phyloP scores from a whole-genome alignment of 2,329 filamentous ascomycete genomes.

The Periconia digitata region DNA sequence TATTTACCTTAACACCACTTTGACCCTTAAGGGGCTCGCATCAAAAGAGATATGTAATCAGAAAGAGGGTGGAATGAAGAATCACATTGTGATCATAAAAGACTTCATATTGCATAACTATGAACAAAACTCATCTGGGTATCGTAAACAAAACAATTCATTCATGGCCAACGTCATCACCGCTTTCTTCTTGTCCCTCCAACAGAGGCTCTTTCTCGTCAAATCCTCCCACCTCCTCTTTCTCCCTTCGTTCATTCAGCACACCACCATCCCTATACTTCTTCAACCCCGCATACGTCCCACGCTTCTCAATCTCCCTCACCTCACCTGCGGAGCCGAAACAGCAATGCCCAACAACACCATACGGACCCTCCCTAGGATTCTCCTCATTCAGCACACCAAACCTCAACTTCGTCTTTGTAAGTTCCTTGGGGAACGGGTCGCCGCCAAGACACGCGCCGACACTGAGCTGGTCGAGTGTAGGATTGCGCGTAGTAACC shows the following conservation, averaged over 20 bases:
- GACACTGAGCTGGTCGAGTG: slow-evolving; percentile 42
- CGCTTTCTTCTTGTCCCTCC: neutral
- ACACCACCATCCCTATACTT: slow-evolving; percentile 15
- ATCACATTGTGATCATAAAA: too few relatives aligned
- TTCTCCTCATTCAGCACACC: slow-evolving; percentile 43
- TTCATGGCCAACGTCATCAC: too few relatives aligned
- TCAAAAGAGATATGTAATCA: too few relatives aligned
- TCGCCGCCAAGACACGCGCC: slow-evolving; percentile 45
- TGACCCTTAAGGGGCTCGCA: too few relatives aligned
- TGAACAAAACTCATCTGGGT: too few relatives aligned
- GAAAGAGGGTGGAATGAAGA: too few relatives aligned
- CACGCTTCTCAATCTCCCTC: slow-evolving; percentile 40
- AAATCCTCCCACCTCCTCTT: slow-evolving; percentile 7
- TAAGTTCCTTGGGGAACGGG: slow-evolving; percentile 43
- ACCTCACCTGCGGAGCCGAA: slow-evolving; percentile 43
- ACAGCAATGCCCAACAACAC: slow-evolving; percentile 40
- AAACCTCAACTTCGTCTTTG: slow-evolving; percentile 41
- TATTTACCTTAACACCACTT: too few relatives aligned
- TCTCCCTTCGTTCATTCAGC: neutral
- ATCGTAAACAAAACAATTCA: too few relatives aligned
- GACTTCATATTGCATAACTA: too few relatives aligned
- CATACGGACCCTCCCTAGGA: slow-evolving; percentile 31
- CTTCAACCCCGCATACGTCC: slow-evolving; percentile 39
- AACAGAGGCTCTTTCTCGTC: slow-evolving; percentile 18
- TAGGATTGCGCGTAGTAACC: slow-evolving; percentile 42